Conservation (phyloP, 495 filamentous ascomycete genomes). For the Chaetomidium leptoderma region DNA sequence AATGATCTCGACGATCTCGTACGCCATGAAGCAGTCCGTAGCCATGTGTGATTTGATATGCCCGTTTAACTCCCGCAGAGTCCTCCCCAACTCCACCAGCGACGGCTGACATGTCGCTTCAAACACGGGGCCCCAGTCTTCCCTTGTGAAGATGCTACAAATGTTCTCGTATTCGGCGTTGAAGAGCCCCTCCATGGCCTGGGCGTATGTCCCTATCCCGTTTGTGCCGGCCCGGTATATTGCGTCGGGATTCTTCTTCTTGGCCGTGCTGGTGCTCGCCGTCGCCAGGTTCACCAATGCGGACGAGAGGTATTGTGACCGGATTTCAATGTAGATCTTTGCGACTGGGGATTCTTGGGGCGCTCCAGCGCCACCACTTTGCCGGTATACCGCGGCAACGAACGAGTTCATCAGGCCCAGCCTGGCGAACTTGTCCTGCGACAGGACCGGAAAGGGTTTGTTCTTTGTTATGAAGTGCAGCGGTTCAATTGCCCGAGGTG, state of each 20-base stretch:
- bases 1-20: conserved; percentile 92
- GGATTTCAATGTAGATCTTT: conserved; percentile 76
- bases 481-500: conserved; percentile 74
- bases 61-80: conserved; percentile 79
- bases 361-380: conserved; percentile 30
- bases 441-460: conserved; percentile 47
- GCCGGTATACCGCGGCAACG: conserved; percentile 32
- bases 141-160: conserved; percentile 72
- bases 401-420: conserved; percentile 51
- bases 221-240: conserved; percentile 89
- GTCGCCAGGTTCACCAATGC: conserved; percentile 79
- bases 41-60: conserved; percentile 81
- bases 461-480: conserved; percentile 91
- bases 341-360: conserved; percentile 62
- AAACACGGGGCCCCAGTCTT: conserved; percentile 75
- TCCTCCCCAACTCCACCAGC: conserved; percentile 76
- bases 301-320: conserved; percentile 76
- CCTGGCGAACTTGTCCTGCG: conserved; percentile 47
- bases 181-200: conserved; percentile 80
- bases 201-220: conserved; percentile 85
- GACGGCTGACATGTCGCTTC: conserved; percentile 70
- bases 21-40: conserved; percentile 94
- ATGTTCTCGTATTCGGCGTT: conserved; percentile 85
- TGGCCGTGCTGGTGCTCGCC: conserved; percentile 83
- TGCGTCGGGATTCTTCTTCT: conserved; percentile 70